Base-by-base conservation (phyloP, 2,329 filamentous ascomycete genomes). In the Capronia epimyces region DNA sequence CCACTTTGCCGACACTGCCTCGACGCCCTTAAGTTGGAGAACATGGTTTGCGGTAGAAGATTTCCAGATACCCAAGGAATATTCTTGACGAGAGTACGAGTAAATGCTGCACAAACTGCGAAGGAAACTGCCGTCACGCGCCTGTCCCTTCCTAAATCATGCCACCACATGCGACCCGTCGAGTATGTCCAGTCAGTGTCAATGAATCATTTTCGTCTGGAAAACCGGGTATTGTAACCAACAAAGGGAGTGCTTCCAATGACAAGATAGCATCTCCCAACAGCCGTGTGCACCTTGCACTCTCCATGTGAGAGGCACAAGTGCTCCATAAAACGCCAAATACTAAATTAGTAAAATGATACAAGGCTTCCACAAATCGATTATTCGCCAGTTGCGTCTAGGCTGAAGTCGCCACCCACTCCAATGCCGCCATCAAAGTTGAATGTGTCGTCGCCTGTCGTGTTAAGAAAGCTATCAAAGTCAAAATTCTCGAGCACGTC, bases 391-490 rank as follows among this genome's bases (percentile, higher is more conserved):
- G 54, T 47, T 37, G 49, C 47, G 29, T 57, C 58, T 32, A 61
- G 44, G 22, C 54, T 49, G 44, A 61, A 62, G 42, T 61, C 71
- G 59, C 71, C 70, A 57, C 72, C 70, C 59, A 69, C 67, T 55
- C 72, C 71, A 10, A 64, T 61, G 50, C 69, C 64, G 55, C 60
- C 71, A 18, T 69, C 66, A 52, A 73, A 73, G 21, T 67, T 67
- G 58, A 73, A 73, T 18, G 65, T 65, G 57, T 77, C 77, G 32
- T 72, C 71, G 34, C 54, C 62, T 6, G 68, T 70, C 22, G 76
- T 79, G 61, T 83, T 80, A 46, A 84, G 70, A 70, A 84, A 84
- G 13, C 77, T 80, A 63, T 84, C 81, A 64, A 84, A 84, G 65
- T 84, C 80, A 64, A 84, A 84, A 60, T 71, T 74, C 62, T 75